Conservation (phyloP, 768 basidiomycete species). For the Hygrophorus russula region DNA sequence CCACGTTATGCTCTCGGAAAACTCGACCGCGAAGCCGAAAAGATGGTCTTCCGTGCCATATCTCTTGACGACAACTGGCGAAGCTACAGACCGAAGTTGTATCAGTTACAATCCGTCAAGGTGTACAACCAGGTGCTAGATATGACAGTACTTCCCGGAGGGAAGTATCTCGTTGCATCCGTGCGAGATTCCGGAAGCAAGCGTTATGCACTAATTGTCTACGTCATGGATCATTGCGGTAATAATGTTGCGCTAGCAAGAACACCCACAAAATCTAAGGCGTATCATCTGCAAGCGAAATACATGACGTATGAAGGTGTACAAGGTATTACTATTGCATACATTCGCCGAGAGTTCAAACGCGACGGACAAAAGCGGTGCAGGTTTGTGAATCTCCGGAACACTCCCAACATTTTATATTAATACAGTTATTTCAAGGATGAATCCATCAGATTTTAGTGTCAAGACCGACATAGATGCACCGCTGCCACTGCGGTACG, state of each 20-base stretch:
- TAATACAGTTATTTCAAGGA: conserved; percentile 17
- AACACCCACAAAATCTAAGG: conserved; percentile 35
- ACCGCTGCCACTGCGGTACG: conserved; percentile 29
- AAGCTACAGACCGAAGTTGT: conserved; percentile 24
- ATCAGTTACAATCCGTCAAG: conserved; percentile 14
- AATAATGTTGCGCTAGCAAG: conserved; percentile 35
- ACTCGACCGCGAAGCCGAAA: conserved; percentile 39
- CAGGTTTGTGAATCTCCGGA: conserved; percentile 3
- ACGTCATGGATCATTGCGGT: conserved; percentile 41
- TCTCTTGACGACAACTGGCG: conserved; percentile 54
- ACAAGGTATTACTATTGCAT: conserved; percentile 47
- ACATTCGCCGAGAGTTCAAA: conserved; percentile 10
- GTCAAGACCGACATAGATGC: conserved; percentile 28
- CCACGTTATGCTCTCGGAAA: conserved; percentile 27
- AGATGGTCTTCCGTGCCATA: conserved; percentile 47
- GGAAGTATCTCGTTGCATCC: conserved; percentile 57
- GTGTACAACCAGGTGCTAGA: conserved; percentile 31
- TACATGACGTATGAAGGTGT: conserved; percentile 36
- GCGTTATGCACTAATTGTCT: conserved; percentile 37
- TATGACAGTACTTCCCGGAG: conserved; percentile 53
- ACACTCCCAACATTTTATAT: not conserved
- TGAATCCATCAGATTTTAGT: conserved; percentile 27
- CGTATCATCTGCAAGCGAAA: conserved; percentile 47
- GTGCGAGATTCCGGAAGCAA: conserved; percentile 31
- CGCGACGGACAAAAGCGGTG: conserved; percentile 11